Percentiles rank a stretch among this genome's conserved stretches.
These are phyloP conservation scores for Acer campestre DNA, from an alignment of 345 rosid genomes.

Conservation along the genomic window DNA sequence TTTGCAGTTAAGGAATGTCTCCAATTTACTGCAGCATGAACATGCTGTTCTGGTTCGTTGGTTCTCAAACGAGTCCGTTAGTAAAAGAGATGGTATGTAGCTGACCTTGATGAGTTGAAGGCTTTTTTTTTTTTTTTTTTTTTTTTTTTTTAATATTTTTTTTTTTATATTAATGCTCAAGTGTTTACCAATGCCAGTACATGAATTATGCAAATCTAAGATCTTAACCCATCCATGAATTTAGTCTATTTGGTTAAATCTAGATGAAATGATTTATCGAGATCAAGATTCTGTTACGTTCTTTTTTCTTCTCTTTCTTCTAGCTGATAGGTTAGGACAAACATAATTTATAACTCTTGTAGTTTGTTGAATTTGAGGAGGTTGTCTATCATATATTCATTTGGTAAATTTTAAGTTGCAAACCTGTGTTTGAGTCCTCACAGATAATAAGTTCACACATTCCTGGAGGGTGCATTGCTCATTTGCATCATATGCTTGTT, in stretches of 20 bases:
- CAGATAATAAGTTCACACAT: neutral
- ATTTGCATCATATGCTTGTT: too few relatives aligned
- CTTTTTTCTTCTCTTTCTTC: neutral
- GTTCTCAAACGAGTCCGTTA: conserved; percentile 49
- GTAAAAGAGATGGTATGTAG: conserved; percentile 55
- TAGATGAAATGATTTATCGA: neutral
- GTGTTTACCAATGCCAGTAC: neutral
- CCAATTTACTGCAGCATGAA: conserved; percentile 51
- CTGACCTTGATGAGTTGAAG: neutral
- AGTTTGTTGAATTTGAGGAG: neutral
- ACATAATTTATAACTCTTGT: neutral
- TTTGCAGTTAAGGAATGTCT: conserved; percentile 62
- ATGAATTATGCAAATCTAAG: neutral
- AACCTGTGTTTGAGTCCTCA: neutral
- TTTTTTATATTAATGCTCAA: neutral
- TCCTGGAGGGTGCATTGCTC: neutral
- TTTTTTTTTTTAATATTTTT: neutral
- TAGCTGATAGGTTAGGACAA: neutral
- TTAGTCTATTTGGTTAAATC: neutral
- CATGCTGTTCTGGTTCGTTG: conserved; percentile 53
- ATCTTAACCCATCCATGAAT: neutral
- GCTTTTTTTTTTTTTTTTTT: neutral
- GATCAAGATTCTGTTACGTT: neutral
- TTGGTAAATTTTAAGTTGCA: neutral
- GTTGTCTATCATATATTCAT: neutral